These are phyloP conservation scores for Neurospora sp. DNA, from an alignment of 495 filamentous ascomycete species.

Conservation along the genomic window DNA sequence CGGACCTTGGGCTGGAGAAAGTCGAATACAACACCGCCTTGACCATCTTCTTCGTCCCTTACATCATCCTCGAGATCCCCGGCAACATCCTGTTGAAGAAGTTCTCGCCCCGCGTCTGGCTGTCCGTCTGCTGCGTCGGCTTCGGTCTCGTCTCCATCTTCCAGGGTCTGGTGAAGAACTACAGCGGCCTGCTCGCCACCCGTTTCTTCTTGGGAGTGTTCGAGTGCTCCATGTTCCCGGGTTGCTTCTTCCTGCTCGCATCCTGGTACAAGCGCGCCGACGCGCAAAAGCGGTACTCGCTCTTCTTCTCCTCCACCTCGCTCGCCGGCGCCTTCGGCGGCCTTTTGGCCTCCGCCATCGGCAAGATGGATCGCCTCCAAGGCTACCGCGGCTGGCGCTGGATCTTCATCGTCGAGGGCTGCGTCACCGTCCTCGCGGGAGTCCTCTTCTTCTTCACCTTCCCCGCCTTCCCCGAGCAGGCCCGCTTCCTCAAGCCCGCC, in stretches of 20 bases:
- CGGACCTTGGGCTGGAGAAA: conserved; percentile 50
- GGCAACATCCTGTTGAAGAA: conserved; percentile 81
- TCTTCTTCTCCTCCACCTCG: conserved; percentile 76
- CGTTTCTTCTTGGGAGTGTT: conserved; percentile 83
- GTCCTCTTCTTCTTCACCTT: conserved; percentile 69
- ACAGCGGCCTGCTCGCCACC: conserved; percentile 66
- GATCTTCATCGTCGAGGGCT: conserved; percentile 67
- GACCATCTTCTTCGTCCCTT: conserved; percentile 89
- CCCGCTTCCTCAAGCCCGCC: conserved; percentile 35
- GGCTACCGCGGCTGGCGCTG: conserved; percentile 82
- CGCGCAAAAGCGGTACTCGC: conserved; percentile 77
- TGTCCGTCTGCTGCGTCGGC: conserved; percentile 68
- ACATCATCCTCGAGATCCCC: conserved; percentile 79
- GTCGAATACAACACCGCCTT: conserved; percentile 66
- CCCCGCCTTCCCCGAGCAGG: conserved; percentile 51
- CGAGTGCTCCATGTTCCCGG: conserved; percentile 86
- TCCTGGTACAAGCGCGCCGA: conserved; percentile 88
- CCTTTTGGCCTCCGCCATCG: conserved; percentile 71
- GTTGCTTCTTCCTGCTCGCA: conserved; percentile 64
- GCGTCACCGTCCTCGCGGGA: conserved; percentile 61
- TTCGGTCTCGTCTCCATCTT: conserved; percentile 70
- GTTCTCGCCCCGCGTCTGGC: conserved; percentile 72
- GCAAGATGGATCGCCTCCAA: conserved; percentile 62
- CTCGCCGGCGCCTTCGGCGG: conserved; percentile 84
- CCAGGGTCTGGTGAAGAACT: conserved; percentile 74